phyloP scores from a whole-genome alignment of 441 rosid species.

The Melianthus villosus region DNA sequence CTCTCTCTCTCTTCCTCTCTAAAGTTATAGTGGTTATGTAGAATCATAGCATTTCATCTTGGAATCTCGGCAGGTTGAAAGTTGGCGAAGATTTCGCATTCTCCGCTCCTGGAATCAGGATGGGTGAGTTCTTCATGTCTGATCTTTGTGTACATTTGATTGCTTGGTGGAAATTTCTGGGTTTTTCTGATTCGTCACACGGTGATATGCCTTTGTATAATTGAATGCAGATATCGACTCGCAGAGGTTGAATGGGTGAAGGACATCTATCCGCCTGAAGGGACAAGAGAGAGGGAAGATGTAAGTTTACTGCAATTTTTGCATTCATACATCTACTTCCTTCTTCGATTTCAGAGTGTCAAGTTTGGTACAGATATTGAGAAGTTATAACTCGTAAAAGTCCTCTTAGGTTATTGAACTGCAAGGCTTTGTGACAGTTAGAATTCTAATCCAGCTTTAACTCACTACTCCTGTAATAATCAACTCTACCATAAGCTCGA shows the following conservation, averaged over 20 bases:
- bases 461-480: too few relatives aligned
- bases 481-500: too few relatives aligned
- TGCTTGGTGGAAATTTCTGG: neutral
- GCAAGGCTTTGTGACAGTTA: too few relatives aligned
- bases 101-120: slow-evolving; percentile 79
- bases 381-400: too few relatives aligned
- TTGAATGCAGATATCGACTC: slow-evolving; percentile 50
- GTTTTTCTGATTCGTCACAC: neutral
- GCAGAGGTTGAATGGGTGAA: slow-evolving; percentile 88
- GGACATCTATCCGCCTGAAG: slow-evolving; percentile 36
- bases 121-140: slow-evolving; percentile 87
- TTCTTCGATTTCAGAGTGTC: neutral
- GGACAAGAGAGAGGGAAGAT: slow-evolving; percentile 26
- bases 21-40: neutral
- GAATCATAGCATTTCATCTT: neutral
- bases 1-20: neutral
- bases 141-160: slow-evolving; percentile 7
- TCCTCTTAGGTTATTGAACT: too few relatives aligned
- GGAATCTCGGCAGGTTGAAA: slow-evolving; percentile 45
- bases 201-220: slow-evolving; percentile 7
- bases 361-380: too few relatives aligned
- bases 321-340: neutral
- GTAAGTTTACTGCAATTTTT: slow-evolving; percentile 23
- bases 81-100: slow-evolving; percentile 66
- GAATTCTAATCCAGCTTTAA: too few relatives aligned